Base-by-base conservation (phyloP, 2,329 filamentous ascomycete genomes). In the Coniochaeta hoffmannii region DNA sequence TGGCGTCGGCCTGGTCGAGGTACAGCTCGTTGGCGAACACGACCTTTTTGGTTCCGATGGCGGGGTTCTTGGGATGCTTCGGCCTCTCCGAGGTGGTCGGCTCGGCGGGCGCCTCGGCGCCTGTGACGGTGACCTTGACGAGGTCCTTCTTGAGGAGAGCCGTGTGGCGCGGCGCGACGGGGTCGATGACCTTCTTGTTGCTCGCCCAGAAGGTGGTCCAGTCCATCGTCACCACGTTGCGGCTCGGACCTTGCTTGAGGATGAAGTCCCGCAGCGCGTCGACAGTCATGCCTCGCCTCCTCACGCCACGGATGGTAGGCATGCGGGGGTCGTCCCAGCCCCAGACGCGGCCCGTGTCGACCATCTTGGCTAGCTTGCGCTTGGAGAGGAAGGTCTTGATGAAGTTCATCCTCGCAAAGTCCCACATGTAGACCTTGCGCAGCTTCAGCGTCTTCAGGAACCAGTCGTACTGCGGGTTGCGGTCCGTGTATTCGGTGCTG, bases 251-350 rank as follows among this genome's bases (percentile, higher is more conserved):
- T 72, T 93, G 89, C 74, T 88, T 89, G 60, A 93, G 75, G 68
- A 93, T 93, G 69, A 92, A 94, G 66, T 92, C 88, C 52, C 88
- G 84, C 32, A 94, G 80, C 15, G 89, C 89, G 24, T 87, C 79
- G 51, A 92, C 85, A 12, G 88, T 90, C 81, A 92, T 86, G 56
- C 89, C 89, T 36, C 89, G 84, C 57, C 89, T 80, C 57, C 87
- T 80, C 51, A 94, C 87, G 68, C 89, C 89, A 22, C 89, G 85
- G 22, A 92, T 86, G 10, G 89, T 93, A 9, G 89, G 89, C 88
- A 94, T 90, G 53, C 89, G 85, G 22, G 89, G 89, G 68, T 93
- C 89, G 62, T 94, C 89, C 89, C 89, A 94, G 60, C 89, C 89
- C 79, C 83, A 87, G 49, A 94, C 89, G 56, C 81, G 81, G 57